Percentiles rank a stretch among this genome's conserved stretches.
phyloP scores from a whole-genome alignment of 805 yeast species.

The Maudiozyma pseudohumilis region DNA sequence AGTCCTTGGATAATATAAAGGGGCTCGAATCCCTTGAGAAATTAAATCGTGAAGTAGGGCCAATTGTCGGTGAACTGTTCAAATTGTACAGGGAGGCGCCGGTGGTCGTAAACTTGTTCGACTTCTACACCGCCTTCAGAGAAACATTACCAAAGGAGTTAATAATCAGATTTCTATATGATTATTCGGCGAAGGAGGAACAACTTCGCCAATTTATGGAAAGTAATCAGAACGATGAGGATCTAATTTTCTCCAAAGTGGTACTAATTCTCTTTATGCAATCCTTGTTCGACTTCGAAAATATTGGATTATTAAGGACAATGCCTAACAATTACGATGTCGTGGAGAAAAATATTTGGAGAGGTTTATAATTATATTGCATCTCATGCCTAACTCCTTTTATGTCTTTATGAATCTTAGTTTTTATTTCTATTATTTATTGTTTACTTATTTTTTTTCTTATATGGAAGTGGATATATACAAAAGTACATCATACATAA shows the following conservation, averaged over 20 bases:
- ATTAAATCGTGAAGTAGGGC: slow-evolving; percentile 35
- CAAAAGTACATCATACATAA: too few relatives aligned
- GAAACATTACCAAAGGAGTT: slow-evolving; percentile 34
- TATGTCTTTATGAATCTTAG: not conserved
- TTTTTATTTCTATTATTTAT: not conserved
- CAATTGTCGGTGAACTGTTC: slow-evolving; percentile 49
- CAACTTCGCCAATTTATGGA: slow-evolving; percentile 19
- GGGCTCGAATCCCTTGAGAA: slow-evolving; percentile 7
- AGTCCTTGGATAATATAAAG: not conserved
- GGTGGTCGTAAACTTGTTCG: slow-evolving; percentile 53
- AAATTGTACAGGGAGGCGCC: slow-evolving; percentile 74
- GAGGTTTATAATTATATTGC: slow-evolving; percentile 16
- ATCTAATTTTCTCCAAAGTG: slow-evolving; percentile 48
- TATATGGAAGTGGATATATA: too few relatives aligned
- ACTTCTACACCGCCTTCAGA: slow-evolving; percentile 54
- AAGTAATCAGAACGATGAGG: slow-evolving; percentile 17
- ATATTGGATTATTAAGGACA: slow-evolving; percentile 60
- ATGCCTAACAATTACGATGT: slow-evolving; percentile 30
- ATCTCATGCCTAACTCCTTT: too few relatives aligned
- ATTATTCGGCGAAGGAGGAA: slow-evolving; percentile 20
- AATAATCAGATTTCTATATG: slow-evolving; percentile 20
- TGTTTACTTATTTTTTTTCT: not conserved
- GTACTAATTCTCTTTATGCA: slow-evolving; percentile 67
- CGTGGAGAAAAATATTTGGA: slow-evolving; percentile 28
- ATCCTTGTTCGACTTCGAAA: slow-evolving; percentile 57